Conservation (phyloP, 1,284 basidiomycete species). For the Schizophyllum amplum region DNA sequence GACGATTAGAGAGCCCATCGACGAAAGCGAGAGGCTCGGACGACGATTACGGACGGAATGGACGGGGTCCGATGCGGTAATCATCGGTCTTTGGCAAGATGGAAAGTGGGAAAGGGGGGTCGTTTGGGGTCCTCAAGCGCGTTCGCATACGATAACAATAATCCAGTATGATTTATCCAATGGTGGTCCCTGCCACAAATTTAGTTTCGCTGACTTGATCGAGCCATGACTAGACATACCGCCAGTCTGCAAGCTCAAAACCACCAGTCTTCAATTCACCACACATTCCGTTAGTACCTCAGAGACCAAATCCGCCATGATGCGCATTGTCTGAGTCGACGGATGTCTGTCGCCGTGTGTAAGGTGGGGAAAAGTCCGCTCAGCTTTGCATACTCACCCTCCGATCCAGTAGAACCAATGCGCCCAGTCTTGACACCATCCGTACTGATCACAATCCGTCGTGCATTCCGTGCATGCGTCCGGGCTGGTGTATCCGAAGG, state of each 20-base stretch:
- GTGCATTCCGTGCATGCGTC: conserved; percentile 17
- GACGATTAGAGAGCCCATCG: no score
- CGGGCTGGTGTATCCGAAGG: conserved; percentile 21
- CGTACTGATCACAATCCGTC: conserved; percentile 14
- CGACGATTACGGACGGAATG: no score
- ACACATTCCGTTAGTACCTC: conserved; percentile 5
- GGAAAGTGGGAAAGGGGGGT: no score
- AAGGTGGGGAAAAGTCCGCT: not conserved
- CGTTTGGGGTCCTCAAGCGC: no score
- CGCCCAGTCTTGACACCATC: conserved; percentile 18
- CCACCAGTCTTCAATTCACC: not conserved
- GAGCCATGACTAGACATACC: not conserved
- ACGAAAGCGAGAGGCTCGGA: no score
- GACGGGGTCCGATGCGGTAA: no score
- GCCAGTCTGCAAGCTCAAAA: not conserved
- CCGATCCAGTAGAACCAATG: conserved; percentile 22
- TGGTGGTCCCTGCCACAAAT: not conserved
- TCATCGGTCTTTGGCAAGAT: no score
- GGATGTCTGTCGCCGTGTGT: conserved; percentile 13
- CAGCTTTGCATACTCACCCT: conserved; percentile 10
- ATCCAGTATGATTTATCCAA: no score
- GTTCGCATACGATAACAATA: no score
- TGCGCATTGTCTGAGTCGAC: conserved; percentile 18
- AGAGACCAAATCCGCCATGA: conserved; percentile 18
- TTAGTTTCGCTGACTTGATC: not conserved